phyloP scores from a whole-genome alignment of 2,329 filamentous ascomycete species.

The Penicillium decumbens region DNA sequence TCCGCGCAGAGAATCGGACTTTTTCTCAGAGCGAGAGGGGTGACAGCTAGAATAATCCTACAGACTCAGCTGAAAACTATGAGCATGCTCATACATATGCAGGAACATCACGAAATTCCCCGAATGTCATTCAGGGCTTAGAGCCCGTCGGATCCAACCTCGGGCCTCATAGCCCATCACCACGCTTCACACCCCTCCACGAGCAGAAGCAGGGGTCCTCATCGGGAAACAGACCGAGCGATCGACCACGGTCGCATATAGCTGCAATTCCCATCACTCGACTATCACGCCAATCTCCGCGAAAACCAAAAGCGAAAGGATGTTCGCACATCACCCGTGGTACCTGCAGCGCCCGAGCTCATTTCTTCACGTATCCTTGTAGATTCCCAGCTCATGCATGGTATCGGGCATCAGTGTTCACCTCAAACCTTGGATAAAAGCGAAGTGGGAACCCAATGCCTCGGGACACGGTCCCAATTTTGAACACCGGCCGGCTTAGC shows the following conservation, averaged over 20 bases:
- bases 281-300: slow-evolving; percentile 1
- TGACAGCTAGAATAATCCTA: not conserved
- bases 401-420: too few species aligned
- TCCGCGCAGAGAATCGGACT: slow-evolving; percentile 2
- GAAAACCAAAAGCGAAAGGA: slow-evolving; percentile 1
- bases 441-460: not conserved
- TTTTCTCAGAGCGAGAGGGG: not conserved
- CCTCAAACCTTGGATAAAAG: not conserved
- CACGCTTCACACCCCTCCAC: not conserved
- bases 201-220: not conserved
- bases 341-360: slow-evolving; percentile 9
- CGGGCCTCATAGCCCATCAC: not conserved
- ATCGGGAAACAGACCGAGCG: not conserved
- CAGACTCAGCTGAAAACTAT: not conserved
- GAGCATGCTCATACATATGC: not conserved
- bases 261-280: not conserved
- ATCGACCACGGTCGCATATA: not conserved
- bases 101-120: not conserved
- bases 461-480: not conserved
- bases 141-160: not conserved
- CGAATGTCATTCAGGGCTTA: not conserved
- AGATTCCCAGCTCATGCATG: too few species aligned
- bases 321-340: slow-evolving; percentile 4
- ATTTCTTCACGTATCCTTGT: too few species aligned
- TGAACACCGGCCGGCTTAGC: not conserved